Percentiles rank a stretch among this genome's conserved stretches.
Evolutionary conservation across 2,329 filamentous ascomycete species (phyloP).

Genomic region (Ilyonectria robusta): DNA sequence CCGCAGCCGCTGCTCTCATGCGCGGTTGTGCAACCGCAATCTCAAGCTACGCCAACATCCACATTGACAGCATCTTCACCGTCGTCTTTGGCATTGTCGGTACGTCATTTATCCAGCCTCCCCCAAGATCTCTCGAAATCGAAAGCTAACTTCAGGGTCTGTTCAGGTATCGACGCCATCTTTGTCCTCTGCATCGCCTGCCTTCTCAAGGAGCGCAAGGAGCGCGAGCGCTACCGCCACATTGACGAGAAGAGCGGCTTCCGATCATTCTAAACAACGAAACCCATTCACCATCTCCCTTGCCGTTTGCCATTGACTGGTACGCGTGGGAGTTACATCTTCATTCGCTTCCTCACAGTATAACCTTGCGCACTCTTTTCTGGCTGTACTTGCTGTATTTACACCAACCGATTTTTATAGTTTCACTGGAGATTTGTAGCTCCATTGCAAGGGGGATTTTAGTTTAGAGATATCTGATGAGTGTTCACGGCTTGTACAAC

Average conservation of each 20-base stretch:
- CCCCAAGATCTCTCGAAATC: background rate
- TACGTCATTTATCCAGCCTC: conserved; percentile 46
- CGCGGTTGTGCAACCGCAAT: conserved; percentile 79
- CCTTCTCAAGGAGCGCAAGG: conserved; percentile 84
- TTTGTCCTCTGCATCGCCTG: conserved; percentile 81
- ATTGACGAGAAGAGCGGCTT: conserved; percentile 84
- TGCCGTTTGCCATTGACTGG: conserved; percentile 26
- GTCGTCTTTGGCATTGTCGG: conserved; percentile 85
- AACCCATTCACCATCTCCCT: background rate
- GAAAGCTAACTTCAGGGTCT: conserved; percentile 14
- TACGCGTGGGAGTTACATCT: conserved; percentile 20
- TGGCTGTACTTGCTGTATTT: conserved; percentile 23
- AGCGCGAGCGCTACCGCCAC: conserved; percentile 82
- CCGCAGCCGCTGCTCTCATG: conserved; percentile 78
- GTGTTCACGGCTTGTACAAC: background rate
- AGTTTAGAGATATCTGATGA: conserved; percentile 1
- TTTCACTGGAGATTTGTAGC: conserved; percentile 21
- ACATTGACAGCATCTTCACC: conserved; percentile 84
- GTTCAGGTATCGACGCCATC: conserved; percentile 72
- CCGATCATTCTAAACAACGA: conserved; percentile 58
- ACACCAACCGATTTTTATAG: conserved; percentile 11
- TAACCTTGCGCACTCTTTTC: conserved; percentile 5
- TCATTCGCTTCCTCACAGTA: conserved; percentile 27
- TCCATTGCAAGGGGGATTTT: conserved; percentile 7
- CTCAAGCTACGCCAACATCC: conserved; percentile 77